Evolutionary conservation across 75 land plant species (phyloP).

Genomic region (Larix kaempferi): DNA sequence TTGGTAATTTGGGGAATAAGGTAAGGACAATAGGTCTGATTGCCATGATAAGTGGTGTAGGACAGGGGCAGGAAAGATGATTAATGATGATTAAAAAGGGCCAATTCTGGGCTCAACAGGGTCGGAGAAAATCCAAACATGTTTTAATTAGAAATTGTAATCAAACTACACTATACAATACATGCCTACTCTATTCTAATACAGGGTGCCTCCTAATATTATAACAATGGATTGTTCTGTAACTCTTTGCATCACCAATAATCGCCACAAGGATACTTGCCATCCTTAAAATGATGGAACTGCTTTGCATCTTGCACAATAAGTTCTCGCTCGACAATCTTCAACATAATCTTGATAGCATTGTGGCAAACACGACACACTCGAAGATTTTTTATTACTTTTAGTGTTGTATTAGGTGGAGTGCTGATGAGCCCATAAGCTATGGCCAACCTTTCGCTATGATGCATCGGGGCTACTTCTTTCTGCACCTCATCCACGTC

Average conservation of each 20-base stretch:
- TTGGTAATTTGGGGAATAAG: too few relatives aligned
- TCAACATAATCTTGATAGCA: slow-evolving; percentile 8
- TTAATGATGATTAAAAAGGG: too few relatives aligned
- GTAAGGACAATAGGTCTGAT: too few relatives aligned
- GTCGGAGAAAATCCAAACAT: not conserved
- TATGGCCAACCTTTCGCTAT: slow-evolving; percentile 9
- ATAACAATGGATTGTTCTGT: not conserved
- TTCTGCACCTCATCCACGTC: slow-evolving; percentile 7
- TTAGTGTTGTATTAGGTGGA: not conserved
- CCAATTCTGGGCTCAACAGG: too few relatives aligned
- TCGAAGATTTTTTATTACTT: not conserved
- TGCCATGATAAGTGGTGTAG: too few relatives aligned
- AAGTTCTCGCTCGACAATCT: not conserved
- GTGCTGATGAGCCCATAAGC: not conserved
- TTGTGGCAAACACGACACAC: slow-evolving; percentile 4
- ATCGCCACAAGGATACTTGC: slow-evolving; percentile 2
- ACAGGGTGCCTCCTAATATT: not conserved
- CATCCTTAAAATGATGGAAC: slow-evolving; percentile 10
- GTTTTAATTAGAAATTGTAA: not conserved
- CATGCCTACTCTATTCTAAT: not conserved
- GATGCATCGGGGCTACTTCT: slow-evolving; percentile 5
- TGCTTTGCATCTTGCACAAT: slow-evolving; percentile 1
- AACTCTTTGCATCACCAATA: not conserved
- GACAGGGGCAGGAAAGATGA: too few relatives aligned
- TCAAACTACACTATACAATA: not conserved